phyloP scores from a whole-genome alignment of 2,329 filamentous ascomycete species.

The Fusarium temperatum region DNA sequence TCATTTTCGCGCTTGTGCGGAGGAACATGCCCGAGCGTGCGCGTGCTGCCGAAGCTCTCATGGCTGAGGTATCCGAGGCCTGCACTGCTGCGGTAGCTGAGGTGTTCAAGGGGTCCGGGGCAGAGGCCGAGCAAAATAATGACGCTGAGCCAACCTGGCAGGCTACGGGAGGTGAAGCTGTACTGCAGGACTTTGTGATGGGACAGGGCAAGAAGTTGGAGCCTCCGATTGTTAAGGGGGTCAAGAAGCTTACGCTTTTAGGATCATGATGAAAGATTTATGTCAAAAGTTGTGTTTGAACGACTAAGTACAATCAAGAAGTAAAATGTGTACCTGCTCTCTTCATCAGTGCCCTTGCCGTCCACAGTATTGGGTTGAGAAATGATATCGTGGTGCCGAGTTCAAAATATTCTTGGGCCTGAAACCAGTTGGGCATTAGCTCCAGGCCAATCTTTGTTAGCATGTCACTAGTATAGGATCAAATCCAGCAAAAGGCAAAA shows the following conservation, averaged over 20 bases:
- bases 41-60: slow-evolving; percentile 76
- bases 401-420: background rate
- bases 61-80: slow-evolving; percentile 76
- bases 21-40: slow-evolving; percentile 90
- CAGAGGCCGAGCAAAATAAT: slow-evolving; percentile 29
- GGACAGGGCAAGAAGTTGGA: slow-evolving; percentile 56
- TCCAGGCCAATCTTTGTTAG: background rate
- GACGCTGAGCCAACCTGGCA: slow-evolving; percentile 41
- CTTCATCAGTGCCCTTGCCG: background rate
- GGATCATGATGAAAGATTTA: slow-evolving; percentile 47
- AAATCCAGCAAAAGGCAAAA: background rate
- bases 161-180: slow-evolving; percentile 61
- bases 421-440: background rate
- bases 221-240: slow-evolving; percentile 58
- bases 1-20: slow-evolving; percentile 81
- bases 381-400: background rate
- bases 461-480: background rate
- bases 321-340: background rate
- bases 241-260: slow-evolving; percentile 61
- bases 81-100: slow-evolving; percentile 74
- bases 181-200: slow-evolving; percentile 61
- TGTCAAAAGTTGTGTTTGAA: slow-evolving; percentile 10
- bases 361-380: background rate
- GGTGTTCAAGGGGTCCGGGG: slow-evolving; percentile 62
- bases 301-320: slow-evolving; percentile 12